Evolutionary conservation across 2,329 filamentous ascomycete genomes (phyloP).

Genomic region (Colletotrichum musae): DNA sequence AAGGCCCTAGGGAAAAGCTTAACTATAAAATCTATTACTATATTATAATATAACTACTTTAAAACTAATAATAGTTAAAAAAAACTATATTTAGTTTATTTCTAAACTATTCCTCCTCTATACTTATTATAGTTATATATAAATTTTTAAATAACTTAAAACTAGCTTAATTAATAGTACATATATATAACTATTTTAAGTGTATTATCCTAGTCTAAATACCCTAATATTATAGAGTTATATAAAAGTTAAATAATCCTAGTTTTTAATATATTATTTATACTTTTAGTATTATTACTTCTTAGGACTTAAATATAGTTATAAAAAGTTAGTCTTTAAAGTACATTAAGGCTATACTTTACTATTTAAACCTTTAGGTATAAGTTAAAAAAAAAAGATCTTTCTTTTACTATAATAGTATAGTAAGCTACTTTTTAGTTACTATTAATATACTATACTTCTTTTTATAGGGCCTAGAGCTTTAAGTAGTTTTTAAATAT

Average conservation of each 20-base stretch:
- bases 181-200: background rate
- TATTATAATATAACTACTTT: constrained; percentile 5
- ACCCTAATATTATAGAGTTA: constrained; percentile 3
- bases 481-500: background rate
- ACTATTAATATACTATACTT: background rate
- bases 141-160: background rate
- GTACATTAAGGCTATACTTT: constrained; percentile 11
- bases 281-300: background rate
- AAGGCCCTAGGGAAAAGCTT: background rate
- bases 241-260: constrained; percentile 6
- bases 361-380: constrained; percentile 5
- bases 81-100: background rate
- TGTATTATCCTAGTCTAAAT: constrained; percentile 10
- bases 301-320: background rate
- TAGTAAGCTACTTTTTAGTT: background rate
- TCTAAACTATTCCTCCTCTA: constrained; percentile 12
- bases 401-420: background rate
- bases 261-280: background rate
- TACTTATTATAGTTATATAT: constrained; percentile 9
- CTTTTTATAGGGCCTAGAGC: background rate
- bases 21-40: constrained; percentile 7
- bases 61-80: background rate
- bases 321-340: constrained; percentile 15
- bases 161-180: background rate
- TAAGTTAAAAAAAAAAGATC: constrained; percentile 5